Evolutionary conservation across 2,329 filamentous ascomycete species (phyloP), one percentile per base, ranked within the genome.

Genomic region (Zelopaecilomyces penicillatus): DNA sequence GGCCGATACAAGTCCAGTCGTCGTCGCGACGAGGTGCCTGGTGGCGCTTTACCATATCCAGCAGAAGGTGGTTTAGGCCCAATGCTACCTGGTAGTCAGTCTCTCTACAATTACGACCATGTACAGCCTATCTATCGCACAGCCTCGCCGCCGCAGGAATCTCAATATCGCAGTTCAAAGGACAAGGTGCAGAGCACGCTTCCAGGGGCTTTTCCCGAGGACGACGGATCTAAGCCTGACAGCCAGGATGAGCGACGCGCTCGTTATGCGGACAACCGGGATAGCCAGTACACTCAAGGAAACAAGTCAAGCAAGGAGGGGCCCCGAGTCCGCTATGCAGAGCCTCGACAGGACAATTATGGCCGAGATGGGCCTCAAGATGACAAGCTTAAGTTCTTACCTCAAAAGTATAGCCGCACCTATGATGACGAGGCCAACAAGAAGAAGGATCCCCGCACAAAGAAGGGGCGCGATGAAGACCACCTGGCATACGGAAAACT

Each of bases 401-500:
- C 72, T 1, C 64, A 68, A 49, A 75, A 74, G 53, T 75, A 76
- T 50, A 65, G 64, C 53, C 61, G 63, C 42, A 58, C 62, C 45
- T 62, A 65, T 48, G 52, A 57, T 37, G 54, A 49, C 3, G 41
- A 49, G 30, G 38, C 43, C 9, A 54, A 53, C 19, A n/a, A n/a
- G 27, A 62, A 55, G 41, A 53, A 56, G 46, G 54, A 57, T 28
- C 43, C 50, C 7, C 48, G 50, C 6, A 11, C 35, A 26, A 55
- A 54, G 36, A 52, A 53, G 31, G 55, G 57, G 26, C 52, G 52
- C 4, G 56, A 58, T 46, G 69, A 73, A 30, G 70, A 74, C 4
- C 69, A 74, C 45, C 60, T 78, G 7, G 73, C 73, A 4, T 79
- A 79, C 49, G 75, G 75, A 30, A 57, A 58, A 28, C 57, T 56